phyloP scores from a whole-genome alignment of 192 early-diverging fungal species.

The Coemansia biformis region DNA sequence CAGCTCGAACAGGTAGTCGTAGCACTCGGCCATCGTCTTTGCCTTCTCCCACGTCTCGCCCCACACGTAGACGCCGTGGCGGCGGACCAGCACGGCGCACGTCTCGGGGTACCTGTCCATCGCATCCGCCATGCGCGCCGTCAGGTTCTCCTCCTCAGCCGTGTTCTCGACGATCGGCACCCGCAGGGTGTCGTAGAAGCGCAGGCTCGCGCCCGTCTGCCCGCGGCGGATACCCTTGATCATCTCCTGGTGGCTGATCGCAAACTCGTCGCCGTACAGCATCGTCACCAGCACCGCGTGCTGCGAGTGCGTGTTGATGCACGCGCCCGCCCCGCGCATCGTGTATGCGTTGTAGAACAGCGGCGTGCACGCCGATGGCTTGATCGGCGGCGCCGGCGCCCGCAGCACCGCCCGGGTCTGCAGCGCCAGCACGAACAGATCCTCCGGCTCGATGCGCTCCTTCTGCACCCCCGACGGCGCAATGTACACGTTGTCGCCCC shows the following conservation, averaged over 20 bases:
- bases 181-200: constrained; percentile 74
- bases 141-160: constrained; percentile 86
- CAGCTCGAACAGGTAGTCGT: constrained; percentile 98
- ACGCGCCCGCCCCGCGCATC: constrained; percentile 76
- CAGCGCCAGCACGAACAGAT: constrained; percentile 80
- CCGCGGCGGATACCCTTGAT: constrained; percentile 95
- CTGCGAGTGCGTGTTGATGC: constrained; percentile 97
- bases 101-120: constrained; percentile 86
- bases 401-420: constrained; percentile 57
- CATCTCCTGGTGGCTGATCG: constrained; percentile 96
- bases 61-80: constrained; percentile 98
- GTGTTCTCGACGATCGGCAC: constrained; percentile 98
- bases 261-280: constrained; percentile 72
- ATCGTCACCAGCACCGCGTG: constrained; percentile 91
- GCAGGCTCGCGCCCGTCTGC: constrained; percentile 54
- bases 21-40: constrained; percentile 97
- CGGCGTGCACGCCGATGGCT: constrained; percentile 91
- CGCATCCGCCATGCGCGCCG: constrained; percentile 78
- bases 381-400: constrained; percentile 60
- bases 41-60: constrained; percentile 94
- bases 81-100: constrained; percentile 87
- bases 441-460: constrained; percentile 77
- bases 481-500: constrained; percentile 71
- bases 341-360: constrained; percentile 92
- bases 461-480: constrained; percentile 96